Percentiles rank a stretch among this genome's conserved stretches.
Evolutionary conservation across 2,329 filamentous ascomycete species (phyloP).

Genomic region (Cephalotrichum gorgonifer): DNA sequence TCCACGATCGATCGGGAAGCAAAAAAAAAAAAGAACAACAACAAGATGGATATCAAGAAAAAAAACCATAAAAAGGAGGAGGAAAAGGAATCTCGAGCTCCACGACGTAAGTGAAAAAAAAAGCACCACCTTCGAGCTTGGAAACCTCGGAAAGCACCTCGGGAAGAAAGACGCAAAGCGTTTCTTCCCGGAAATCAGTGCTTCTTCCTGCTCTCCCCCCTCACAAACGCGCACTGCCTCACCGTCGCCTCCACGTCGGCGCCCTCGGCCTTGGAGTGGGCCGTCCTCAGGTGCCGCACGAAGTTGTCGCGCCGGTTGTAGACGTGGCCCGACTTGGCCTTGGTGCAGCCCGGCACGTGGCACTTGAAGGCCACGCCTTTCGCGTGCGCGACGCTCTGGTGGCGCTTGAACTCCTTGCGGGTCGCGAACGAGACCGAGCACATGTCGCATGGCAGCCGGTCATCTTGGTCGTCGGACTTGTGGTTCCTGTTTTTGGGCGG

Average conservation of each 20-base stretch:
- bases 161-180: no score
- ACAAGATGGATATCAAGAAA: no score
- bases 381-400: conserved; percentile 10
- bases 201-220: neutral
- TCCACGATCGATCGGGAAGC: no score
- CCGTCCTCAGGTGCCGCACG: conserved; percentile 13
- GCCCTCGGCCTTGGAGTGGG: conserved; percentile 9
- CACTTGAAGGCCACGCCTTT: conserved; percentile 11
- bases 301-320: conserved; percentile 18
- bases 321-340: conserved; percentile 13
- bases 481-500: neutral
- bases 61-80: no score
- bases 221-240: neutral
- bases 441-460: neutral
- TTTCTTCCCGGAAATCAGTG: no score
- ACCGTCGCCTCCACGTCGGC: conserved; percentile 1
- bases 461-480: neutral
- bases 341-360: conserved; percentile 14
- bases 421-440: conserved; percentile 15
- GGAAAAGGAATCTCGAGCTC: no score
- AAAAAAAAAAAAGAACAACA: no score
- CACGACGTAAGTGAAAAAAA: no score
- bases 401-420: conserved; percentile 16
- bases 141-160: no score
- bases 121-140: no score